Evolutionary conservation across 225 moss, liverwort and hornwort species (phyloP), one percentile per base, ranked within the genome.

Genomic region (Takakia lepidozioides): DNA sequence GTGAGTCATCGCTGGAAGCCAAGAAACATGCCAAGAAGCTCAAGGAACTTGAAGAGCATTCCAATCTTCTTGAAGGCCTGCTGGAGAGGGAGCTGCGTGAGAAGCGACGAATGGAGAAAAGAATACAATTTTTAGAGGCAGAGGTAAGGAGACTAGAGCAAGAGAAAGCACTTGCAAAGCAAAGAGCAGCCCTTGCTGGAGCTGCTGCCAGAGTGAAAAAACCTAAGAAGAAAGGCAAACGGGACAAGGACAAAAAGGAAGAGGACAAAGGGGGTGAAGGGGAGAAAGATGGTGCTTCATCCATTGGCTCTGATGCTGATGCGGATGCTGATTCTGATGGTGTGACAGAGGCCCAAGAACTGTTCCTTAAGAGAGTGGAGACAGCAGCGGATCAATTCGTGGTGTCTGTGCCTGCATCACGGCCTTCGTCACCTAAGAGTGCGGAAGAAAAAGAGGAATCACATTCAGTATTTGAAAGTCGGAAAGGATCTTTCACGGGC

Each of bases 41-140:
- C 10, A n/a, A 13, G 25, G 60, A 60, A 7, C 51, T 60, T 8
- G 18, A 50, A 2, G 51, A 60, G n/a, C 60, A 60, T 49, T 18
- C 28, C 7, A 51, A 19, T 10, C 20, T 51, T 8, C 26, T 60
- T 21, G 27, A 26, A 5, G 26, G 51, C 38, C 29, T 60, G 10
- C 21, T 60, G 19, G 41, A 60, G n/a, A 23, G 40, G 25, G 60
- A 52, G 4, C 40, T 22, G 0, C 40, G 21, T 14, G 60, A 60
- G 43, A 60, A 51, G 9, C 37, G 17, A 18, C 30, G 37, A 20
- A 52, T 54, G 43, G 61, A 62, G 14, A 46, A 15, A 25, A 32
- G 17, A 7, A 47, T 54, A 5, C 15, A 7, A 0, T 24, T 17
- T 18, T 24, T 62, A 5, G 37, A 27, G 15, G 28, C 3, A 11